phyloP scores from a whole-genome alignment of 805 yeast species.

The Sugiyamaella smithiae region DNA sequence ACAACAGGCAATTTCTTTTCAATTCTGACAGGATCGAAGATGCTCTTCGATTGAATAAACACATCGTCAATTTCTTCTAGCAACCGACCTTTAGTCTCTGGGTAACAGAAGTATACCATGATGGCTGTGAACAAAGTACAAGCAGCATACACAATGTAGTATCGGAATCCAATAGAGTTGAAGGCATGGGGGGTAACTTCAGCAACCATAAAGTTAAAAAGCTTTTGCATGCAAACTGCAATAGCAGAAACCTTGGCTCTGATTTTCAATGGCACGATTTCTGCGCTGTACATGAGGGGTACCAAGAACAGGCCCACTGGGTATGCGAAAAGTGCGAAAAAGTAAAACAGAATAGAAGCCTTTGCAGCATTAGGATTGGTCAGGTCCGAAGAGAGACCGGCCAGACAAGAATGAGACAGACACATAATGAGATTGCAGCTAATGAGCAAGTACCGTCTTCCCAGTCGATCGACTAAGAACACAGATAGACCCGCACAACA shows the following conservation, averaged over 20 bases:
- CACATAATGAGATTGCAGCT: slow-evolving; percentile 13
- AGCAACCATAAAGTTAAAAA: slow-evolving; percentile 51
- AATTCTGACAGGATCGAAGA: slow-evolving; percentile 14
- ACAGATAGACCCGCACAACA: slow-evolving; percentile 13
- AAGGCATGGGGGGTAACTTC: slow-evolving; percentile 52
- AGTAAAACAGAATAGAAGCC: slow-evolving; percentile 20
- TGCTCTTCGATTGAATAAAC: slow-evolving; percentile 18
- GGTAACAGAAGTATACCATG: slow-evolving; percentile 50
- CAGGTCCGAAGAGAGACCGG: slow-evolving; percentile 18
- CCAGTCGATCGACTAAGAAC: slow-evolving; percentile 11
- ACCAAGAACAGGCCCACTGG: slow-evolving; percentile 19
- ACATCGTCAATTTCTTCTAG: slow-evolving; percentile 73
- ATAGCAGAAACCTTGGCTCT: slow-evolving; percentile 47
- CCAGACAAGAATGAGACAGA: slow-evolving; percentile 10
- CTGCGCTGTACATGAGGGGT: slow-evolving; percentile 48
- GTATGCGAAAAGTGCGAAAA: slow-evolving; percentile 19
- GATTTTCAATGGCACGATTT: slow-evolving; percentile 47
- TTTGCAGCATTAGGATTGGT: slow-evolving; percentile 15
- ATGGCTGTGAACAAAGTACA: slow-evolving; percentile 42
- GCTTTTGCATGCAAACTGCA: slow-evolving; percentile 47
- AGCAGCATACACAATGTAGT: slow-evolving; percentile 56
- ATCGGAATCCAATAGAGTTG: slow-evolving; percentile 48
- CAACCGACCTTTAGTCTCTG: slow-evolving; percentile 71
- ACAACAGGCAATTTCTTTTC: slow-evolving; percentile 5
- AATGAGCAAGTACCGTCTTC: slow-evolving; percentile 12